Conservation (phyloP, 1,284 basidiomycete genomes). For the Pyrrhoderma lamaoense region DNA sequence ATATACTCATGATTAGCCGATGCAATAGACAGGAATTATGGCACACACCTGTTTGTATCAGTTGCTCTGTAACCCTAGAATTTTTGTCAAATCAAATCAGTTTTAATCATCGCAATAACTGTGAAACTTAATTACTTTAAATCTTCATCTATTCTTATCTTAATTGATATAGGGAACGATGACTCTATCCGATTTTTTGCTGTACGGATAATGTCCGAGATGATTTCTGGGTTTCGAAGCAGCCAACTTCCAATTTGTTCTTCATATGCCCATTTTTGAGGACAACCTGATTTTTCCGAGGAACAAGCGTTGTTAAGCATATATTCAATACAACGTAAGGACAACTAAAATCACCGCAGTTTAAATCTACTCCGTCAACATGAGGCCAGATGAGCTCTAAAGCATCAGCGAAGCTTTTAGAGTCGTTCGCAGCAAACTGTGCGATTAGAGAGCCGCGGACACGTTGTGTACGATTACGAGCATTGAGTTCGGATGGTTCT, state of each 20-base stretch:
- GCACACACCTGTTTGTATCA: conserved; percentile 34
- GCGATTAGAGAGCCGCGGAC: conserved; percentile 43
- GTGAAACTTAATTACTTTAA: conserved; percentile 27
- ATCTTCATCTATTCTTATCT: conserved; percentile 49
- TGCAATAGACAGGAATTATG: too few species aligned
- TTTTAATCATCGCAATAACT: neutral
- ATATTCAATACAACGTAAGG: too few species aligned
- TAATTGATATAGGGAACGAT: conserved; percentile 45
- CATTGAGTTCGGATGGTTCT: conserved; percentile 5
- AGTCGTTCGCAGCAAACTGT: conserved; percentile 47
- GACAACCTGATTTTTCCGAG: conserved; percentile 30
- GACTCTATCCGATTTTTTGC: conserved; percentile 42
- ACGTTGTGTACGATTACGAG: conserved; percentile 21
- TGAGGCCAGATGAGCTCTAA: conserved; percentile 40
- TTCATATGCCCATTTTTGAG: conserved; percentile 43
- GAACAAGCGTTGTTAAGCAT: neutral
- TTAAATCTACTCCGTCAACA: conserved; percentile 51
- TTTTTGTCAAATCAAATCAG: neutral
- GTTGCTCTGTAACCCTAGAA: conserved; percentile 38
- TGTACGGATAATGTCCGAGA: conserved; percentile 44
- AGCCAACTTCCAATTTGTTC: conserved; percentile 51
- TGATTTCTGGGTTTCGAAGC: conserved; percentile 46
- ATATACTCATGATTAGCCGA: neutral
- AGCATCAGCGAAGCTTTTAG: conserved; percentile 42
- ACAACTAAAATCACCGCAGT: conserved; percentile 33